Evolutionary conservation across 169 alveolate species (phyloP).

Genomic region (Plasmodium inui): DNA sequence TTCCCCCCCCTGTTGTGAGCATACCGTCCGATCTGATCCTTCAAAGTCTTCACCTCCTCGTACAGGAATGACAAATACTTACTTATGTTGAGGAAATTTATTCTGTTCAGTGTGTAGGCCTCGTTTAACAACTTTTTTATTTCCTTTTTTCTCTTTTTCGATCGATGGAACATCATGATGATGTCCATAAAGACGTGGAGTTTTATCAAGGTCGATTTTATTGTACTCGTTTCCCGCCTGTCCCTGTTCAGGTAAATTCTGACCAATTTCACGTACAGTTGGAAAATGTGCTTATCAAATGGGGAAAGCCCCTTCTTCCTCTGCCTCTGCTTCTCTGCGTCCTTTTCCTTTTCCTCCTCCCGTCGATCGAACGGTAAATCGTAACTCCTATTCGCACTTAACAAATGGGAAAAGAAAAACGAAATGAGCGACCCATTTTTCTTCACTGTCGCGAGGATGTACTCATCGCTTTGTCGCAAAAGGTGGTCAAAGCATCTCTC

Average conservation of each 20-base stretch:
- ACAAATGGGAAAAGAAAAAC: slow-evolving; percentile 58
- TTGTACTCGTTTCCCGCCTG: slow-evolving; percentile 7
- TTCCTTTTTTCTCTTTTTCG: slow-evolving; percentile 5
- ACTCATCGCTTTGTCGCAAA: slow-evolving; percentile 43
- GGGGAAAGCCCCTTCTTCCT: background rate
- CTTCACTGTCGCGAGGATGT: slow-evolving; percentile 42
- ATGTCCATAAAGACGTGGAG: slow-evolving; percentile 57
- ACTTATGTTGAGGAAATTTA: slow-evolving; percentile 9
- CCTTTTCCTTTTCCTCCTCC: background rate
- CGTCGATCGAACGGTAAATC: slow-evolving; percentile 7
- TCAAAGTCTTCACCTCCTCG: slow-evolving; percentile 31
- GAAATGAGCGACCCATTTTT: slow-evolving; percentile 28
- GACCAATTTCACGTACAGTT: slow-evolving; percentile 33
- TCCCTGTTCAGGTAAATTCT: slow-evolving; percentile 29
- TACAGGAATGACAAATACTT: slow-evolving; percentile 40
- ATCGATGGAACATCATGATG: slow-evolving; percentile 28
- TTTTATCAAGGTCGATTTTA: slow-evolving; percentile 20
- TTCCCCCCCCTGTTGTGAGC: slow-evolving; percentile 2
- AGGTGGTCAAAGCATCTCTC: slow-evolving; percentile 39
- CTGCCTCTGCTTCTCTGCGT: too few species aligned
- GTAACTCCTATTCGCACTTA: slow-evolving; percentile 9
- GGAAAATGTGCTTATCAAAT: slow-evolving; percentile 21
- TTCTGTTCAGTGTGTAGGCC: slow-evolving; percentile 5
- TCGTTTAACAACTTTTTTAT: slow-evolving; percentile 11
- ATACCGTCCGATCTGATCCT: slow-evolving; percentile 13